Evolutionary conservation across 2,329 filamentous ascomycete species (phyloP), one percentile per base, ranked within the genome.

Genomic region (Falciphora oryzae): DNA sequence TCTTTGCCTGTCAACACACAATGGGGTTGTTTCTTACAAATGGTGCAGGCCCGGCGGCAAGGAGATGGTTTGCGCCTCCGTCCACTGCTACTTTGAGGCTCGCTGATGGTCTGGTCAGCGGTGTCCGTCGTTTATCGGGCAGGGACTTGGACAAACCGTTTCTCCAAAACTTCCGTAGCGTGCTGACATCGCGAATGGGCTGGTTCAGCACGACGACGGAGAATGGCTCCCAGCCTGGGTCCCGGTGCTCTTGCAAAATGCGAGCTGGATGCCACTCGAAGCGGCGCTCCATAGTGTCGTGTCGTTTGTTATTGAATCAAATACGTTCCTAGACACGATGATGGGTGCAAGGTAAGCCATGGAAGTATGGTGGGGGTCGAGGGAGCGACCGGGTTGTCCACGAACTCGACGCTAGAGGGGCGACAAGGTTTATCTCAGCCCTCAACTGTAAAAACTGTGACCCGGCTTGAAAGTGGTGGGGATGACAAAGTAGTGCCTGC

Each of bases 11-110:
- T 28, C 11, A 31, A 53, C 18, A n/a, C 44, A 18, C 6, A 3
- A 53, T 11, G 8, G 18, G 44, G 18, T 1, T 10, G 6, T 53
- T 27, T n/a, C 27, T 13, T 25, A 50, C 11, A 62, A 44, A 61
- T 14, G 63, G 29, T 44, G 28, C 38, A 50, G 68, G 29, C 1
- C 68, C 61, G 6, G 81, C 74, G 38, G 81, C 73, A 65, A 81
- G 78, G 76, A 97, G 82, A 53, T 86, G 83, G 73, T 98, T 96
- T 59, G 93, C 93, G 29, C 93, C 95, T 64, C 93, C 95, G 78
- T 99, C 95, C 32, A 93, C 95, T 65, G 93, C 96, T 63, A 98
- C 82, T 29, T 83, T 28, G 78, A 79, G 63, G 90, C 89, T 91
- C 27, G 28, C 27, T 38, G 25, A 27, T 28, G 57, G 59, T 67